Conservation (phyloP, 2,329 filamentous ascomycete genomes). For the Colletotrichum tabaci region DNA sequence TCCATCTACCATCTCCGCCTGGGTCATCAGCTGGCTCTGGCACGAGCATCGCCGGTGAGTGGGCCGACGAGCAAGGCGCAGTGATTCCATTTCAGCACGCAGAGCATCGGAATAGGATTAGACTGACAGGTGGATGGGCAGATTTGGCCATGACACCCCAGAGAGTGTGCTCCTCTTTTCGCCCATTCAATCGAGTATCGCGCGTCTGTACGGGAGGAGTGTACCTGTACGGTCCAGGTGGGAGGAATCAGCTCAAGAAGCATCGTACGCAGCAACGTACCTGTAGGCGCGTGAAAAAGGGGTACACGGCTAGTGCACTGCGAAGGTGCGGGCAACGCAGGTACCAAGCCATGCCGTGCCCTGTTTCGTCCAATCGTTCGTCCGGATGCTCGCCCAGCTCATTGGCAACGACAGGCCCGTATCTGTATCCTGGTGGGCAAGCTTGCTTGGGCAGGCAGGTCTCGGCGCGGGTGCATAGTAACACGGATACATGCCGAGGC, state of each 20-base stretch:
- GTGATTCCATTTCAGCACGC: slow-evolving; percentile 33
- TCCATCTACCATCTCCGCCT: slow-evolving; percentile 11
- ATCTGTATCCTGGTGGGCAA: slow-evolving; percentile 9
- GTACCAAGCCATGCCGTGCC: slow-evolving; percentile 29
- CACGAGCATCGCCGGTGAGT: slow-evolving; percentile 16
- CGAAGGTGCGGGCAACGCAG: slow-evolving; percentile 32
- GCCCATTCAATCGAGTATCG: neutral
- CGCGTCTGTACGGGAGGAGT: neutral
- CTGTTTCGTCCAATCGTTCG: slow-evolving; percentile 20
- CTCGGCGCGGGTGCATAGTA: neutral
- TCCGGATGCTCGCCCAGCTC: neutral
- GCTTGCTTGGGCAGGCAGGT: neutral
- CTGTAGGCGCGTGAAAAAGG: slow-evolving; percentile 35
- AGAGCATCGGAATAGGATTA: slow-evolving; percentile 19
- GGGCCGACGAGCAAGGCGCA: slow-evolving; percentile 30
- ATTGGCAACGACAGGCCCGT: slow-evolving; percentile 15
- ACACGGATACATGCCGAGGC: slow-evolving; percentile 31
- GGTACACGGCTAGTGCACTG: slow-evolving; percentile 28
- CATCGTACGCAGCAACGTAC: neutral
- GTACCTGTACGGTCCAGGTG: slow-evolving; percentile 22
- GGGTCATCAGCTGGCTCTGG: slow-evolving; percentile 24
- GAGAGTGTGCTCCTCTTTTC: slow-evolving; percentile 9
- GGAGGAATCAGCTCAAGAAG: neutral
- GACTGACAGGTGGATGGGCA: slow-evolving; percentile 27
- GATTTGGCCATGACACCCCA: slow-evolving; percentile 11